These are phyloP conservation scores for Trichoderma gracile DNA, from an alignment of 2,329 filamentous ascomycete species.

Conservation along the genomic window DNA sequence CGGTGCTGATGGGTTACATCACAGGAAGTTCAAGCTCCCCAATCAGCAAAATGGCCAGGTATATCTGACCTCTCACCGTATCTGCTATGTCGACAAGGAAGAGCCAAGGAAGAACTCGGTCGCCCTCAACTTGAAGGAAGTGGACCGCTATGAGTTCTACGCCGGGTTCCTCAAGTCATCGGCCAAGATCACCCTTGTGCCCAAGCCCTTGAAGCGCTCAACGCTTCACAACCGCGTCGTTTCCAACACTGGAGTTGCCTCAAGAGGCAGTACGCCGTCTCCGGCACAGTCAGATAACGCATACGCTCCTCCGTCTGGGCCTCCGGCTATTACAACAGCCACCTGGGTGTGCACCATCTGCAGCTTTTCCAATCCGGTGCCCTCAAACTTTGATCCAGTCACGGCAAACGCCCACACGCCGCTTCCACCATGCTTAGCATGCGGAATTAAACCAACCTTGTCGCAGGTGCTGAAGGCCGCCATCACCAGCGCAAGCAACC, in stretches of 20 bases:
- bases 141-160: conserved; percentile 89
- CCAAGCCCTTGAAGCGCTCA: conserved; percentile 72
- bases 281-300: conserved; percentile 48
- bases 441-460: conserved; percentile 88
- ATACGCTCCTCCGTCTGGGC: conserved; percentile 42
- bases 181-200: conserved; percentile 84
- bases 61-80: conserved; percentile 91
- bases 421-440: conserved; percentile 84
- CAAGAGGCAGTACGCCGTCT: conserved; percentile 50
- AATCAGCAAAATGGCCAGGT: conserved; percentile 94
- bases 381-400: conserved; percentile 87
- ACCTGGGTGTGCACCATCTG: conserved; percentile 98
- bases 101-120: conserved; percentile 84
- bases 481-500: conserved; percentile 70
- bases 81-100: conserved; percentile 89
- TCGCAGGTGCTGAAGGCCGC: conserved; percentile 83
- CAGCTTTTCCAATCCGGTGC: conserved; percentile 89
- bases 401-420: conserved; percentile 77
- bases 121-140: conserved; percentile 83
- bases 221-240: conserved; percentile 58
- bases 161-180: conserved; percentile 95
- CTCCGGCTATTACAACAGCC: conserved; percentile 58
- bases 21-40: conserved; percentile 90
- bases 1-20: conserved; percentile 4
- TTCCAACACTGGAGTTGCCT: conserved; percentile 47